Percentiles rank a stretch among this genome's conserved stretches.
These are phyloP conservation scores for Chlamydomonas reinhardtii DNA, from an alignment of 163 green algal species.

Conservation along the genomic window DNA sequence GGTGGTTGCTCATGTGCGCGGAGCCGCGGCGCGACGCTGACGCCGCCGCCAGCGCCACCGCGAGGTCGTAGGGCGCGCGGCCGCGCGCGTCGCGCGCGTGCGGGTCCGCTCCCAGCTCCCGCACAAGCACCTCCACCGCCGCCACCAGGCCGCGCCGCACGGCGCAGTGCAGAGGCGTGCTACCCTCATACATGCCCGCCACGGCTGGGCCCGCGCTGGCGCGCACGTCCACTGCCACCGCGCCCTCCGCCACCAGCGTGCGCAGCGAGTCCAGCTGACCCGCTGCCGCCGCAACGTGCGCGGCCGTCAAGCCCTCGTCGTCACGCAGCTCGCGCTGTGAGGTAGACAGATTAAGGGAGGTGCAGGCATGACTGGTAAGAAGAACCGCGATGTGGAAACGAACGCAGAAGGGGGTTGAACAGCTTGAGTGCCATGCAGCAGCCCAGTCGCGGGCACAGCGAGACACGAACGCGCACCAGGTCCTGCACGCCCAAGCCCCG, in stretches of 20 bases:
- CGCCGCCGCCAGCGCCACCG: constrained; percentile 11
- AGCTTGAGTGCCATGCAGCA: no score
- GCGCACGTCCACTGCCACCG: constrained; percentile 3
- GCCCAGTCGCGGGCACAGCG: no score
- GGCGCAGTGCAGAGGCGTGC: constrained; percentile 42
- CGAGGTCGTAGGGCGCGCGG: constrained; percentile 29
- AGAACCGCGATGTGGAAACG: no score
- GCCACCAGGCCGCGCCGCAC: constrained; percentile 2
- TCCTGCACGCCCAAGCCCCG: no score
- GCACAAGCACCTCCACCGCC: constrained; percentile 16
- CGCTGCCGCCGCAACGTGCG: constrained; percentile 16
- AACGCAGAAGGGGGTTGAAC: no score
- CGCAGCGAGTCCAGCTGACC: not conserved
- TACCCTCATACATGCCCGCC: constrained; percentile 19
- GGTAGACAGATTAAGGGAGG: no score
- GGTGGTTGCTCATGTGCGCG: no score
- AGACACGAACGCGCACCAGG: no score
- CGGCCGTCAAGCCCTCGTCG: constrained; percentile 26
- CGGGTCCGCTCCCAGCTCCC: constrained; percentile 36
- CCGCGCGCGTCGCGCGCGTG: constrained; percentile 8
- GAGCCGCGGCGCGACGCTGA: not conserved
- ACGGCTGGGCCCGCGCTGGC: constrained; percentile 4
- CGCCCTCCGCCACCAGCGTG: constrained; percentile 4
- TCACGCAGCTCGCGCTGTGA: constrained; percentile 3
- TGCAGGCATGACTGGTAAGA: no score